phyloP scores from a whole-genome alignment of 495 filamentous ascomycete genomes.

The Tuber calosporum region DNA sequence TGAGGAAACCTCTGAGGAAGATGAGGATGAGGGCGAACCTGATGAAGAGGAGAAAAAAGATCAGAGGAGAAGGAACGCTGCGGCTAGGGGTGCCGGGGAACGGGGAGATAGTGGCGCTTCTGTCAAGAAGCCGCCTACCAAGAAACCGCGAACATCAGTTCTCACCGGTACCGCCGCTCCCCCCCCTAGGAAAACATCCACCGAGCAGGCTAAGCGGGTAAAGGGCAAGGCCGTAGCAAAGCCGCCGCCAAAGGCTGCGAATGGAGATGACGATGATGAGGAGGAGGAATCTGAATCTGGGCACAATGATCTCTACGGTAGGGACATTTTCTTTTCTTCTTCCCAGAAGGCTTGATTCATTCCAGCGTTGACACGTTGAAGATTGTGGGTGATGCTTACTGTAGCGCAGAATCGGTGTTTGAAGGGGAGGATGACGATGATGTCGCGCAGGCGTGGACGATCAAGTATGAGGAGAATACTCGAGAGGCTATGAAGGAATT shows the following conservation, averaged over 20 bases:
- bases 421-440: conserved; percentile 51
- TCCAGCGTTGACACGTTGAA: conserved; percentile 12
- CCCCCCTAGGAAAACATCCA: conserved; percentile 44
- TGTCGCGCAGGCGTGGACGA: conserved; percentile 73
- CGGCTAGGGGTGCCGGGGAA: conserved; percentile 23
- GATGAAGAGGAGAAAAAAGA: conserved; percentile 62
- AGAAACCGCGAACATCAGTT: conserved; percentile 66
- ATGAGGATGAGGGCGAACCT: conserved; percentile 44
- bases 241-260: conserved; percentile 32
- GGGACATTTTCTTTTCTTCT: conserved; percentile 4
- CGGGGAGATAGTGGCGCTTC: conserved; percentile 37
- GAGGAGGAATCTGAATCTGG: conserved; percentile 14
- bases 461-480: conserved; percentile 62
- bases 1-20: conserved; percentile 21
- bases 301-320: conserved; percentile 33
- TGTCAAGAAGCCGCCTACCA: conserved; percentile 57
- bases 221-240: conserved; percentile 32
- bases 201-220: conserved; percentile 26
- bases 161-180: conserved; percentile 49
- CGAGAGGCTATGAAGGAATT: conserved; percentile 66
- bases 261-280: conserved; percentile 32
- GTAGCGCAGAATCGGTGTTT: conserved; percentile 33
- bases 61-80: conserved; percentile 25
- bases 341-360: background rate
- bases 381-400: conserved; percentile 32